Conservation (phyloP, 306 rosid genomes). For the Medicago arabica region DNA sequence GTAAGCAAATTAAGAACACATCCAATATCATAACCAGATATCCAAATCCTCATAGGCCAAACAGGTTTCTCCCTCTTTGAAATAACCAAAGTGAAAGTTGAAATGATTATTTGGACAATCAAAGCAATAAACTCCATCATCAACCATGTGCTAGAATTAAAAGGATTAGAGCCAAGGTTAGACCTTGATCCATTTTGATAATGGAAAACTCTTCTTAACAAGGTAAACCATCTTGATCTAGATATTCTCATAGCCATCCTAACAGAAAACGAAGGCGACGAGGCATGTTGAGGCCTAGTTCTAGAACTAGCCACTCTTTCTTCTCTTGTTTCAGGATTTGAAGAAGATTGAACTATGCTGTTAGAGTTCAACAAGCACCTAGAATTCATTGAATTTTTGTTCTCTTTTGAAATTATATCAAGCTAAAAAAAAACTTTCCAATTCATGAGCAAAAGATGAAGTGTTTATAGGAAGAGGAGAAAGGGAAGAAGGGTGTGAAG, state of each 20-base stretch:
- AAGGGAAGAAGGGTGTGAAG: conserved; percentile 54
- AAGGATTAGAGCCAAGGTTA: conserved; percentile 85
- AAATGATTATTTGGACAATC: conserved; percentile 66
- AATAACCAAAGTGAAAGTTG: conserved; percentile 61
- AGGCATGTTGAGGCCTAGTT: conserved; percentile 50
- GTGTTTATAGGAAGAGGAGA: conserved; percentile 48
- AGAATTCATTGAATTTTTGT: conserved; percentile 48
- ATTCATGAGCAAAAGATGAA: conserved; percentile 37
- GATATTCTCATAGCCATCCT: conserved; percentile 83
- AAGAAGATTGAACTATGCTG: conserved; percentile 50
- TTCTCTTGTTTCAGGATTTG: conserved; percentile 52
- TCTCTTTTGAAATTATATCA: background rate
- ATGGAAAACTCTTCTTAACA: conserved; percentile 92
- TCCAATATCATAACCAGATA: conserved; percentile 83
- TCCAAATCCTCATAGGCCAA: conserved; percentile 99
- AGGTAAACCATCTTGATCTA: conserved; percentile 90
- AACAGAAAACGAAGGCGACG: conserved; percentile 51
- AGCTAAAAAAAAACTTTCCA: conserved; percentile 21
- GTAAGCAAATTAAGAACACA: conserved; percentile 74
- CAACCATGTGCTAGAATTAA: conserved; percentile 91
- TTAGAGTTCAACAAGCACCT: conserved; percentile 50
- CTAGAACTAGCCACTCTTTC: conserved; percentile 44
- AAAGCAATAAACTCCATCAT: conserved; percentile 69
- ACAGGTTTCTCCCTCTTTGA: conserved; percentile 82
- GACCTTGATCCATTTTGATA: conserved; percentile 93